A percentile compares a stretch with the other conserved stretches of the same genome.
Evolutionary conservation across 1,284 basidiomycete species (phyloP).

Genomic region (Ceratobasidium sp.): DNA sequence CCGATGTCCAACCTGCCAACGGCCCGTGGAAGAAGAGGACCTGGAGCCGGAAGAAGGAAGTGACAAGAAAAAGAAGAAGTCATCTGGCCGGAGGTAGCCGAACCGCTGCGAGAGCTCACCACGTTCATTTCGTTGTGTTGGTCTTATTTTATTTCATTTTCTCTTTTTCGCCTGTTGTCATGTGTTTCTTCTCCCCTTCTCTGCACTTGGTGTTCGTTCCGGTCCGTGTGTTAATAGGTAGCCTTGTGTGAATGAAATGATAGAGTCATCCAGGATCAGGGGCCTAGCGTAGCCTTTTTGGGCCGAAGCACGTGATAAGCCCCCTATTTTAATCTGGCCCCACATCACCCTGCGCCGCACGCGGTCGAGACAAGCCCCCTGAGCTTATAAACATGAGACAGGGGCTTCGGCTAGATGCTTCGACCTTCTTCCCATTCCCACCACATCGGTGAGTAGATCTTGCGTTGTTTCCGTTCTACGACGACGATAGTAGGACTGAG

Average conservation of each 20-base stretch:
- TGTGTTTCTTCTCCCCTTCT: neutral
- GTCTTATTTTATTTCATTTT: neutral
- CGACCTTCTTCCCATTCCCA: neutral
- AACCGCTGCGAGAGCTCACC: neutral
- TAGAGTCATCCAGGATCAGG: neutral
- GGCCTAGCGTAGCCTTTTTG: neutral
- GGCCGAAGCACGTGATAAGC: neutral
- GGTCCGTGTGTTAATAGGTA: neutral
- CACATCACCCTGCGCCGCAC: slow-evolving; percentile 6
- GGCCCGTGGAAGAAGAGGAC: slow-evolving; percentile 54
- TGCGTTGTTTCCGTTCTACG: neutral
- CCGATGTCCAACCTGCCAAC: slow-evolving; percentile 77
- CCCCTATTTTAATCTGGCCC: neutral
- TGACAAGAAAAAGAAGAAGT: slow-evolving; percentile 5
- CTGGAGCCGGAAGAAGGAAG: neutral
- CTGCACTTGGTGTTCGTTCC: neutral
- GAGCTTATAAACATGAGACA: neutral
- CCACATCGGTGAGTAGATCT: slow-evolving; percentile 1
- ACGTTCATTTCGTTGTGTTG: neutral
- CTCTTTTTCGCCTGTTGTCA: neutral
- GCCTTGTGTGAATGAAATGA: neutral
- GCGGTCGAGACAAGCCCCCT: neutral
- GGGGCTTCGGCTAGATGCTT: neutral
- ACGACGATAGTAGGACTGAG: neutral
- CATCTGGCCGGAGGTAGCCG: slow-evolving; percentile 21